Base-by-base conservation (phyloP, 1,284 basidiomycete genomes). In the Cryptococcus neoformans region DNA sequence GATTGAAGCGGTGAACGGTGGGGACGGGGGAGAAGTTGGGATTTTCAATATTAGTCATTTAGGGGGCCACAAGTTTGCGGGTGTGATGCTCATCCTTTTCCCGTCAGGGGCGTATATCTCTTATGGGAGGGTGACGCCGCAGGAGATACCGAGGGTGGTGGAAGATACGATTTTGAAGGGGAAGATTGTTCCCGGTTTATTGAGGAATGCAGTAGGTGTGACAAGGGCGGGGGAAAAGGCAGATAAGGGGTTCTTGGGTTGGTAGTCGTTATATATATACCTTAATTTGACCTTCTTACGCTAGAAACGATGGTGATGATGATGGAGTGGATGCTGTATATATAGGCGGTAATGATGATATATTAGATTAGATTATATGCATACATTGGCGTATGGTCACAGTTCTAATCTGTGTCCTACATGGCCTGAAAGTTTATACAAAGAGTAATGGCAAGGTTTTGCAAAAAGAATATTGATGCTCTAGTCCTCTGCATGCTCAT, bases 101-200 rank as follows among this genome's bases (percentile, higher is more conserved):
- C 92, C 93, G 0, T 84, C 86, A 55, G 92, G 92, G 14, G 83
- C 86, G 34, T 85, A 86, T 47, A 82, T 95, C 34, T 94, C 92
- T 85, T 96, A 96, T 69, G 94, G 93, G n/a, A 86, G 94, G 38
- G 91, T 95, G 2, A 87, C 88, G 41, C 86, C 92, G 9, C 88
- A 92, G 69, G 88, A 94, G 68, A 87, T 92, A 48, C 87, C 90
- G 49, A 83, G 86, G 5, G 87, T 96, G 53, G 92, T 96, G 45
- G 83, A 86, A 66, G 87, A 91, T 65, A 97, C 93, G 7, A 86
- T 97, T 56, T 81, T 92, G 56, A 81, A 84, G 11, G 93, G 93
- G 3, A 83, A 87, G 69, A 82, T 97, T 46, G 82, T 96, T 12
- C 87, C 90, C 1, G 84, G 87, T 9, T 81, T 96, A 10, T 81